phyloP scores from a whole-genome alignment of 768 basidiomycete genomes.

The Piloderma croceum region DNA sequence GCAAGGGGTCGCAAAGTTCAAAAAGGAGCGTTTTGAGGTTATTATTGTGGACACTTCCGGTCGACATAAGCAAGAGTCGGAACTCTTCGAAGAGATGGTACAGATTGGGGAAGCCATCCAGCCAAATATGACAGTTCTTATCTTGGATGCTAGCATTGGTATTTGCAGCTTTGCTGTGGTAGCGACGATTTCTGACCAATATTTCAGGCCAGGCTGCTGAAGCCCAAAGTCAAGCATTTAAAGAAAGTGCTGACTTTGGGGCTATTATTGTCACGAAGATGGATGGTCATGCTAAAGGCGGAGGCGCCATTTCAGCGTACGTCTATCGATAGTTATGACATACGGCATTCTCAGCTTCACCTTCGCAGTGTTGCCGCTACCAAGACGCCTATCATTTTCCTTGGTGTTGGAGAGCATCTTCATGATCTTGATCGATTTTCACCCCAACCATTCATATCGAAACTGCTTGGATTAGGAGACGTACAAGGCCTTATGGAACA shows the following conservation, averaged over 20 bases:
- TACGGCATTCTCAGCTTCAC: constrained; percentile 10
- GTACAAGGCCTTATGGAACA: constrained; percentile 97
- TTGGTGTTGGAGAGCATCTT: constrained; percentile 97
- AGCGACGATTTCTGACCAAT: not conserved
- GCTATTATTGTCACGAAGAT: constrained; percentile 99
- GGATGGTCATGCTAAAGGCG: constrained; percentile 98
- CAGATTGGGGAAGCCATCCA: constrained; percentile 91
- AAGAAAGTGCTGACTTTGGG: constrained; percentile 95
- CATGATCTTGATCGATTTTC: constrained; percentile 94
- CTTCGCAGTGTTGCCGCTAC: constrained; percentile 87
- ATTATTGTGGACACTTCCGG: constrained; percentile 99
- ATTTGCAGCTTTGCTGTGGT: constrained; percentile 10
- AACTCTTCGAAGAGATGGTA: constrained; percentile 97
- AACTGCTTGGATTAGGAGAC: constrained; percentile 92
- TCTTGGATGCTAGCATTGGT: constrained; percentile 97
- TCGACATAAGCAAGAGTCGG: constrained; percentile 93
- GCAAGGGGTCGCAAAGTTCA: constrained; percentile 94
- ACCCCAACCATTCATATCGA: constrained; percentile 96
- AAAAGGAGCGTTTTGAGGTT: constrained; percentile 96
- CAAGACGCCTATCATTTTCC: constrained; percentile 96
- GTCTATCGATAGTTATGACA: constrained; percentile 24
- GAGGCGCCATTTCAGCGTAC: constrained; percentile 98
- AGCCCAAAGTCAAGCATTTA: constrained; percentile 93
- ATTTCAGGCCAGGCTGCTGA: constrained; percentile 89
- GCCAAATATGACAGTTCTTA: constrained; percentile 93